phyloP scores from a whole-genome alignment of 352 stramenopile species.

The Globisporangium rhizosaccharum region DNA sequence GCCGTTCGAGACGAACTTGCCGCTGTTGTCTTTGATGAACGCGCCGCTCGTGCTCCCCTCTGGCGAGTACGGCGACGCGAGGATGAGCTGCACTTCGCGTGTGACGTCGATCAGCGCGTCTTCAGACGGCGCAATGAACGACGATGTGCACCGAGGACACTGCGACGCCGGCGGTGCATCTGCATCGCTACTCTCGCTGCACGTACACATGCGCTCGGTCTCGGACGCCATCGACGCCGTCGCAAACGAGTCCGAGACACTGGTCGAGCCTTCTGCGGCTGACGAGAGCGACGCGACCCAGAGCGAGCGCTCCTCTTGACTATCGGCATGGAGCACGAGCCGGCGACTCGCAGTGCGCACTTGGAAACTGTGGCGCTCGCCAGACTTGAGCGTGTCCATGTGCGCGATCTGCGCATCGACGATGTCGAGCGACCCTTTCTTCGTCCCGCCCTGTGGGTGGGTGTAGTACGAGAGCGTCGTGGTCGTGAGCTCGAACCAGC shows the following conservation, averaged over 20 bases:
- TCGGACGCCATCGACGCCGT: slow-evolving; percentile 18
- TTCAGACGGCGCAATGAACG: slow-evolving; percentile 77
- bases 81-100: slow-evolving; percentile 73
- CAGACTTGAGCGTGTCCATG: slow-evolving; percentile 77
- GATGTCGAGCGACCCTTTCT: slow-evolving; percentile 72
- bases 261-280: slow-evolving; percentile 34
- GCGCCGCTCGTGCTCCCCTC: slow-evolving; percentile 67
- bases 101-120: slow-evolving; percentile 69
- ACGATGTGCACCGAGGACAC: slow-evolving; percentile 67
- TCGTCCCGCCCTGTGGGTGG: slow-evolving; percentile 64
- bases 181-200: slow-evolving; percentile 22
- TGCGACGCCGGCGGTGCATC: slow-evolving; percentile 1
- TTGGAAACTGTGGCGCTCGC: slow-evolving; percentile 76
- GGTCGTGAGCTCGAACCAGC: slow-evolving; percentile 79
- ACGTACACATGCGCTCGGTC: slow-evolving; percentile 58
- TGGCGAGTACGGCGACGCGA: slow-evolving; percentile 80
- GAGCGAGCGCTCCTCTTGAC: slow-evolving; percentile 74
- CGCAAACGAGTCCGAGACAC: slow-evolving; percentile 13
- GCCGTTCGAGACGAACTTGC: slow-evolving; percentile 38
- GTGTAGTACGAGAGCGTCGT: slow-evolving; percentile 71
- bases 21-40: slow-evolving; percentile 67
- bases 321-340: slow-evolving; percentile 78
- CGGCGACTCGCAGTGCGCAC: slow-evolving; percentile 54
- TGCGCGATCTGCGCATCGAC: slow-evolving; percentile 42
- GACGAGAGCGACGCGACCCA: slow-evolving; percentile 72